Evolutionary conservation across 2,329 filamentous ascomycete genomes (phyloP).

Genomic region (Colletotrichum chrysophilum): DNA sequence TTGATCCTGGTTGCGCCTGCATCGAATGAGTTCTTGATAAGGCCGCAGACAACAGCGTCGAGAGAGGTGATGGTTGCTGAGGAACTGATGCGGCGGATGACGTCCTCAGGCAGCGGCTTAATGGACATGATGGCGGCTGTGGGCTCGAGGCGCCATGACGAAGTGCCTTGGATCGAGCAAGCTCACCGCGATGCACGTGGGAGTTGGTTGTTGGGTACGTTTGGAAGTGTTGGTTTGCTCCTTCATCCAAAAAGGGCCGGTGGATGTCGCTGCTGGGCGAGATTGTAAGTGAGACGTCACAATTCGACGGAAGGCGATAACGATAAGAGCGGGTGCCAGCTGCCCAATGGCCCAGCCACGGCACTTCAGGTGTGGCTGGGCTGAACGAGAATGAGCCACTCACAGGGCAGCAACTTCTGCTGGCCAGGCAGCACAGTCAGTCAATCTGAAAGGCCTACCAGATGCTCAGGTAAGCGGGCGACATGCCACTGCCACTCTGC

Average conservation of each 20-base stretch:
- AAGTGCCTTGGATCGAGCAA: neutral
- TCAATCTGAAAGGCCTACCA: neutral
- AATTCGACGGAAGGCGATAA: neutral
- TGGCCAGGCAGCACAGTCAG: neutral
- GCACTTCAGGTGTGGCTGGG: neutral
- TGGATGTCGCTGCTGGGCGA: neutral
- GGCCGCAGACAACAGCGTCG: conserved; percentile 71
- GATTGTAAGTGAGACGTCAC: neutral
- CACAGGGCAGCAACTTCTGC: neutral
- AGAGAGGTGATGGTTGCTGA: conserved; percentile 81
- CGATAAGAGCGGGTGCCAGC: neutral
- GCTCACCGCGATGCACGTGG: neutral
- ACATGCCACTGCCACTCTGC: neutral
- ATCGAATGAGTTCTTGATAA: conserved; percentile 87
- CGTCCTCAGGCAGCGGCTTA: conserved; percentile 70
- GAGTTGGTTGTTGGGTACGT: neutral
- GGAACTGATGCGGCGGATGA: conserved; percentile 81
- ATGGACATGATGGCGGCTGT: conserved; percentile 63
- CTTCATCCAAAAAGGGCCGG: neutral
- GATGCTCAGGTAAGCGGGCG: neutral
- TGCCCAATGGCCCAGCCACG: neutral
- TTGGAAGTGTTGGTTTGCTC: neutral
- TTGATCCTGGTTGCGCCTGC: conserved; percentile 72
- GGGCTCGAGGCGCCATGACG: neutral
- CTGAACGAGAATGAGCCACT: neutral